These are phyloP conservation scores for Cucumis melo DNA, from an alignment of 306 rosid genomes.

Conservation along the genomic window DNA sequence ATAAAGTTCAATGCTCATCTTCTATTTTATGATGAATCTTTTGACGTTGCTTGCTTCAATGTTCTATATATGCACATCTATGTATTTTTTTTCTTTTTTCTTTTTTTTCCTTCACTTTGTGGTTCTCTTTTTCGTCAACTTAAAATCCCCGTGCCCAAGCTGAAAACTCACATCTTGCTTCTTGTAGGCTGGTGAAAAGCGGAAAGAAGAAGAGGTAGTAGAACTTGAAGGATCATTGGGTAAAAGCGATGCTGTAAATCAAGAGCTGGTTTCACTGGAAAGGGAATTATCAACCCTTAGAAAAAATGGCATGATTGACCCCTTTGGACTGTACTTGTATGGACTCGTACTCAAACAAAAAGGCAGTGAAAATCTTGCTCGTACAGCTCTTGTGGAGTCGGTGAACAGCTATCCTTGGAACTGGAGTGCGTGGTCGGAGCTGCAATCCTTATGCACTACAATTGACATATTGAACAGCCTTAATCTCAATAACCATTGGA, in stretches of 20 bases:
- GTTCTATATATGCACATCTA: background rate
- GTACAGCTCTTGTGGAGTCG: conserved; percentile 77
- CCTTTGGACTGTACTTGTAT: conserved; percentile 76
- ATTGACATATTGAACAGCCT: conserved; percentile 64
- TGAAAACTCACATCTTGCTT: background rate
- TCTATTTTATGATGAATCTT: background rate
- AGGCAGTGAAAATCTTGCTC: conserved; percentile 68
- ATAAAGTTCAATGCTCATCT: background rate
- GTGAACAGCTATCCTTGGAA: conserved; percentile 97
- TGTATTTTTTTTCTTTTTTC: background rate
- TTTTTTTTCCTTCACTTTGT: background rate
- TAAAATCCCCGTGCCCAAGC: background rate
- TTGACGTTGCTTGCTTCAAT: background rate
- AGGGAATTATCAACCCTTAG: conserved; percentile 71
- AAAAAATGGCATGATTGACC: conserved; percentile 61
- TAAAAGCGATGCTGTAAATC: conserved; percentile 59
- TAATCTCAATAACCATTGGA: conserved; percentile 85
- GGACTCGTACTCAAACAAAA: conserved; percentile 87
- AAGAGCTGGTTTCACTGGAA: conserved; percentile 71
- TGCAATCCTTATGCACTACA: conserved; percentile 67
- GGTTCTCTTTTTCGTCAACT: background rate
- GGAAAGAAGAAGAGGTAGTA: conserved; percentile 91
- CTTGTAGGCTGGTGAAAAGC: conserved; percentile 87
- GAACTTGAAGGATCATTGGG: conserved; percentile 97
- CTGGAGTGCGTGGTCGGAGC: conserved; percentile 96